Base-by-base conservation (phyloP, 1,139 yeast species). In the Lodderomyces parapsilosis region DNA sequence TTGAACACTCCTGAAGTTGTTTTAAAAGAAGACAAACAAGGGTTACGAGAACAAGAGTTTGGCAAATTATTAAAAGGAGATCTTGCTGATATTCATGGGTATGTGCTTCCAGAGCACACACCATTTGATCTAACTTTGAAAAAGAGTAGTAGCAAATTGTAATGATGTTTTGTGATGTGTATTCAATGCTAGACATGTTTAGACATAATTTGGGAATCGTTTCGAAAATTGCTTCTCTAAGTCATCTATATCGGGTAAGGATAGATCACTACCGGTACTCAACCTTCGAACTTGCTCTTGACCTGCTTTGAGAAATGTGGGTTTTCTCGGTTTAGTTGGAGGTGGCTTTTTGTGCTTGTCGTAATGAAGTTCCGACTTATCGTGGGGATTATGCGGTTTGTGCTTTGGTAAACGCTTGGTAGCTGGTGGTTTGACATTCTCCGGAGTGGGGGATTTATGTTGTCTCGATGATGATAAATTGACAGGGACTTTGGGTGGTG, bases 281-380 rank as follows among this genome's bases (percentile, higher is more conserved):
- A 58, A 49, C 35, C 66, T 57, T 45, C 76, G 56, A 19, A 49
- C 57, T 10, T 51, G 47, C 25, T 48, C 48, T 32, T 55, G 59
- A 1, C 67, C 65, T 1, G 74, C 60, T 53, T 77, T 77, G 49
- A 83, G 65, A 55, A 78, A 76, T 3, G 57, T 56, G 2, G 90
- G 89, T 50, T 83, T 82, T 48, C 66, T 70, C 2, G 86, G 86
- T 48, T 77, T 78, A 11, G 86, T 83, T 9, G 86, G 86, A 4
- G 82, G 78, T 27, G 69, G 69, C 51, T 72, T 73, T 14, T 38
- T 23, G 19, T 40, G 32, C 6, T 22, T 13, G 9, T 22, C 27
- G 8, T 39, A 23, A n/a, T 17, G 38, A n/a, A 23, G 38, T n/a
- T n/a, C n/a, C n/a, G n/a, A n/a, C n/a, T n/a, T n/a, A n/a, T n/a